Evolutionary conservation across 345 rosid genomes (phyloP), one percentile per base, ranked within the genome.

Genomic region (Arabis alpina): DNA sequence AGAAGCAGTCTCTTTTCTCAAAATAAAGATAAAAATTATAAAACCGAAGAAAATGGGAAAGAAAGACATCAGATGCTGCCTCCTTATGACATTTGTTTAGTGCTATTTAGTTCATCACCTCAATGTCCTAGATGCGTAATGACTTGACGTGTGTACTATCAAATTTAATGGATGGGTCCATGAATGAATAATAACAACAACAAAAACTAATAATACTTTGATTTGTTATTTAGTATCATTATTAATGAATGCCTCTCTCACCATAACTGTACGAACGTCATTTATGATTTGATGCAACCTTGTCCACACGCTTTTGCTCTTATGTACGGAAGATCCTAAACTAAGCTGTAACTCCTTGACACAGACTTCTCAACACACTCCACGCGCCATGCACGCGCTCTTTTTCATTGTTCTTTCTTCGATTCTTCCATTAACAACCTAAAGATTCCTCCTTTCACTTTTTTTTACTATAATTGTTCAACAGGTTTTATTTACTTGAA

Each of bases 221-320:
- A 56, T 68, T 64, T 5, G 49, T 23, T 23, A 59, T 15, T 28
- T 66, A n/a, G 8, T 15, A 13, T 10, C 1, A n/a, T n/a, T n/a
- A 9, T 24, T 39, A 51, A 24, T 50, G 59, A 64, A 56, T 57
- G 10, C 4, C n/a, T n/a, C 27, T 64, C 52, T 56, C 72, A 55
- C 64, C 77, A 47, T 58, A 64, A 66, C 61, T 73, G 72, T 66
- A 65, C 72, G 66, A 64, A 64, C 52, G 66, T 65, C 66, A 40
- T 40, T 47, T 49, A 65, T 55, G 71, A 59, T 56, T 7, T 59
- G 72, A 66, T 66, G 32, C 54, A 57, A 66, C 54, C 67, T 51
- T 74, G 56, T 66, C 37, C 56, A 74, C 78, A 66, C 73, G 78
- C 68, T 74, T 74, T 59, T 66, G 65, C 62, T 56, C 72, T 50